Base-by-base conservation (phyloP, 2,329 filamentous ascomycete species). In the Proliferodiscus dingleyae region DNA sequence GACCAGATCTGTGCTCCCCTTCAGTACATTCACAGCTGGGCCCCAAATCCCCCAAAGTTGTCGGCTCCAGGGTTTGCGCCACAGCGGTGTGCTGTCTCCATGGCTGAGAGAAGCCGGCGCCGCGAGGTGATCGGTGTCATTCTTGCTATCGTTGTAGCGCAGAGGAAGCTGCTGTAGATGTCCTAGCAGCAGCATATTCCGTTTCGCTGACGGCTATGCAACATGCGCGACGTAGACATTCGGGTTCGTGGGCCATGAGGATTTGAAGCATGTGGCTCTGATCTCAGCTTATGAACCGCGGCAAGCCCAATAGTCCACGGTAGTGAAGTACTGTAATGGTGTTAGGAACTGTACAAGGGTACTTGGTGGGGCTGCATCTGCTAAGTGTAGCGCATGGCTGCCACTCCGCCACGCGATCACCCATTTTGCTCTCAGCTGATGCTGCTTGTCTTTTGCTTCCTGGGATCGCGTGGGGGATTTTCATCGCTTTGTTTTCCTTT, bases 101-200 rank as follows among this genome's bases (percentile, higher is more conserved):
- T 51, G 41, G 26, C 41, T 46, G 13, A 51, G 41, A 9, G 55
- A 50, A 2, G 52, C 44, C n/a, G 48, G 51, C 10, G 50, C 28
- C 6, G 48, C 42, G 10, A 53, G 45, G 29, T 41, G 41, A 40
- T 51, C 44, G 18, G 39, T 49, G 3, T 24, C 21, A 7, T 43
- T 46, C 26, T 30, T 50, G 37, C 53, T 50, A 29, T 56, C 50
- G 30, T 41, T 41, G 45, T 51, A 61, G 28, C 51, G 48, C 19
- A 47, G 28, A 38, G 51, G 37, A 16, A 51, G 38, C 36, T 53
- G 47, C 30, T 51, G 56, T 24, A 58, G 50, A 46, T 58, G 57
- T 54, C 54, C 57, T 47, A 61, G 48, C 46, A 57, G 51, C 37
- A 58, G 52, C 58, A 61, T 61, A 11, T 43, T 58, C 49, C 42